Evolutionary conservation across 352 stramenopile species (phyloP), one percentile per base, ranked within the genome.

Genomic region (Globisporangium takayamanum): DNA sequence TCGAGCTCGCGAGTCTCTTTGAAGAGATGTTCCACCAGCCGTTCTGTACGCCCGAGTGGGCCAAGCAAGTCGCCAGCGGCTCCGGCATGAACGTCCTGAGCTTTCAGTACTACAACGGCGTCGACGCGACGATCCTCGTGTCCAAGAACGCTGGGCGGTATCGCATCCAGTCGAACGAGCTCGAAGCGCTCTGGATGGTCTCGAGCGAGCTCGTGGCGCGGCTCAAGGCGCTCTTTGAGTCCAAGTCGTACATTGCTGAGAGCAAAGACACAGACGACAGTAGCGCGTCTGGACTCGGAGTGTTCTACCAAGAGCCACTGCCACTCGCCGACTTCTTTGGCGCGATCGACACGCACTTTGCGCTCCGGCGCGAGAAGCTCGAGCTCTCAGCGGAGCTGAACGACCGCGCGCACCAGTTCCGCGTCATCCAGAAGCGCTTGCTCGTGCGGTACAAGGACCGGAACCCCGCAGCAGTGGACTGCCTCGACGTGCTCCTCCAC

Each of bases 71-170:
- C 3, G 69, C 76, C 1, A 77, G 72, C 5, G 77, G 80, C 8
- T 64, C 69, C 0, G 73, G 76, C 25, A 83, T 79, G 22, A 95
- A 94, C 54, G 80, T 94, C 36, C 62, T 95, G 45, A 94, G 83
- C 54, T 89, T 97, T 50, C 84, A 95, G 62, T 96, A 95, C 66
- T 91, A 89, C 68, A 90, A 91, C 58, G 85, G 84, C 20, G 75
- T 82, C 7, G 82, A 95, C 30, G 82, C 77, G 1, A 96, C 82
- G 45, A 91, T 96, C 48, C 67, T 97, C 5, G 87, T 93, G 18
- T 97, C 87, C n/a, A 96, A 96, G 59, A 95, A 92, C 52, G 83
- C 77, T 0, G 88, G 87, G 10, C 70, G 87, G 14, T 97, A 96
- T 57, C 81, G 88, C 26, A 88, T 97, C 41, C 90, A 97, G 59